Percentiles rank a stretch among this genome's conserved stretches.
These are phyloP conservation scores for Colletotrichum tropicicola DNA, from an alignment of 2,329 filamentous ascomycete species.

Conservation along the genomic window DNA sequence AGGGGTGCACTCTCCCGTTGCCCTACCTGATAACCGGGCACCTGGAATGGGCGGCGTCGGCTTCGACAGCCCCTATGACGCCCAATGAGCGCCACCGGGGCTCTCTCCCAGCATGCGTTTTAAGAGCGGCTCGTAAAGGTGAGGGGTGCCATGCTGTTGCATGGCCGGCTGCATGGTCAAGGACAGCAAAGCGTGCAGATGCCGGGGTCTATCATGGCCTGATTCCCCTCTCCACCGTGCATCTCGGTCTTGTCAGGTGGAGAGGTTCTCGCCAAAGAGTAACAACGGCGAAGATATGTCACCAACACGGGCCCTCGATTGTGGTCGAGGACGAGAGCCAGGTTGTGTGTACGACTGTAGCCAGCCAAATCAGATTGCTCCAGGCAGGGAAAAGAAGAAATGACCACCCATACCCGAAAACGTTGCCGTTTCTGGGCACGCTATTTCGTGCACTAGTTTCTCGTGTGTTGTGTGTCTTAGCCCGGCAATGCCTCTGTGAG, in stretches of 20 bases:
- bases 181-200: background rate
- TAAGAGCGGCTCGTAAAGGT: background rate
- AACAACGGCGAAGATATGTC: background rate
- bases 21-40: conserved; percentile 22
- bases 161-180: background rate
- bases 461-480: conserved; percentile 2
- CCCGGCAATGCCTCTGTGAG: background rate
- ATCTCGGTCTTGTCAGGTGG: background rate
- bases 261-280: background rate
- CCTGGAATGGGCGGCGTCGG: background rate
- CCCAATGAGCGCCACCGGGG: conserved; percentile 1
- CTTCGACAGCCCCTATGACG: background rate
- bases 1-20: background rate
- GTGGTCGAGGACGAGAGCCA: background rate
- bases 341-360: background rate
- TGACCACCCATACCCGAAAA: background rate
- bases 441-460: background rate
- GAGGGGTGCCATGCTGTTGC: background rate
- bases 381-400: background rate
- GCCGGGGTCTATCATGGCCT: background rate
- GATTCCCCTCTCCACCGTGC: background rate
- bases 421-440: conserved; percentile 6
- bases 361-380: background rate
- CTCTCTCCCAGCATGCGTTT: too few relatives aligned
- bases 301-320: background rate